Conservation (phyloP, 345 rosid species). For the Raphanus raphanistrum region DNA sequence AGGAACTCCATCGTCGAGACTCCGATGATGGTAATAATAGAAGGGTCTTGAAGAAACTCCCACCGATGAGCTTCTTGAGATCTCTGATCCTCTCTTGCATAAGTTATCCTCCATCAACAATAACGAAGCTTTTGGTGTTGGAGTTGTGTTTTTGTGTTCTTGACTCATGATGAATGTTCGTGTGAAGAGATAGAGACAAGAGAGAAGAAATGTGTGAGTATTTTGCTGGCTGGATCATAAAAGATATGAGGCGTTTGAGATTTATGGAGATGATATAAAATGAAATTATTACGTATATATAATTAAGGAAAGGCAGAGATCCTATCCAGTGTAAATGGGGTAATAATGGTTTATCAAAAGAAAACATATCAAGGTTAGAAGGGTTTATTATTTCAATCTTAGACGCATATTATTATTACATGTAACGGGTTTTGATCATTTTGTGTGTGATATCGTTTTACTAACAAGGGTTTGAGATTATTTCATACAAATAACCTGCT, state of each 20-base stretch:
- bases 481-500: background rate
- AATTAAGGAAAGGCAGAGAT: constrained; percentile 19
- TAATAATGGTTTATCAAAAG: background rate
- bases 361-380: constrained; percentile 2
- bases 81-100: constrained; percentile 38
- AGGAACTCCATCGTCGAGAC: constrained; percentile 48
- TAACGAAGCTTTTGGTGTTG: constrained; percentile 37
- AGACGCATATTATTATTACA: constrained; percentile 14
- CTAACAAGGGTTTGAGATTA: constrained; percentile 11
- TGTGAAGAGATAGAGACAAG: background rate
- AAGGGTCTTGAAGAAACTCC: constrained; percentile 43
- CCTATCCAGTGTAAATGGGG: background rate
- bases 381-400: constrained; percentile 31
- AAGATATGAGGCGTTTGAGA: background rate
- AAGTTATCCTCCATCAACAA: constrained; percentile 43
- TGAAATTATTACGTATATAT: background rate
- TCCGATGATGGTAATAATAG: constrained; percentile 31
- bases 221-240: background rate
- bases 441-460: background rate
- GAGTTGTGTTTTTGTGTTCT: constrained; percentile 2
- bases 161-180: constrained; percentile 32
- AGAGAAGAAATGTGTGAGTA: background rate
- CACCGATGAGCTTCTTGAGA: constrained; percentile 44
- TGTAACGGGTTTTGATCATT: constrained; percentile 16
- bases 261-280: constrained; percentile 9